Evolutionary conservation across 257 asterid species (phyloP).

Genomic region (Scutellaria minor): DNA sequence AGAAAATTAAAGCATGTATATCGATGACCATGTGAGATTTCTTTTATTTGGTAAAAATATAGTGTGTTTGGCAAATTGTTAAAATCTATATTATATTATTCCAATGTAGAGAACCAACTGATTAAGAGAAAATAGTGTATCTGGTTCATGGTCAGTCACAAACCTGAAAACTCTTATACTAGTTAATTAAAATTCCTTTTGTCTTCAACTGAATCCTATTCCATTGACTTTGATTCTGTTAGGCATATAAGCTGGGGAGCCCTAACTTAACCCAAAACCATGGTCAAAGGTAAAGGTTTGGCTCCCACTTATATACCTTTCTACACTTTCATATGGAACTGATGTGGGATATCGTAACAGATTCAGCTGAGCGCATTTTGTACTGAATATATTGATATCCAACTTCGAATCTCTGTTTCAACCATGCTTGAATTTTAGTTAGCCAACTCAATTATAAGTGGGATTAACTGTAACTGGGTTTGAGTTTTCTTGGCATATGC

Average conservation of each 20-base stretch:
- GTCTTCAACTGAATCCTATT: background rate
- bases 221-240: background rate
- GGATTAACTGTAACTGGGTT: background rate
- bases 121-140: background rate
- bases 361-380: background rate
- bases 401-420: background rate
- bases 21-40: background rate
- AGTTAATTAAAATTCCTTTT: background rate
- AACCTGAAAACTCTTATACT: background rate
- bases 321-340: too few species aligned
- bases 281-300: too few species aligned
- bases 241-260: too few species aligned
- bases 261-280: too few species aligned
- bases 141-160: background rate
- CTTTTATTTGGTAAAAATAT: background rate
- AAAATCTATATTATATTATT: background rate
- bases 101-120: background rate
- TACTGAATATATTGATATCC: background rate
- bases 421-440: slow-evolving; percentile 7
- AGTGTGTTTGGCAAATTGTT: background rate
- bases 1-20: background rate
- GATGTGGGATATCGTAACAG: too few species aligned
- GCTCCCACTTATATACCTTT: too few species aligned
- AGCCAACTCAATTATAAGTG: background rate
- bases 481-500: slow-evolving; percentile 10